Conservation (phyloP, 805 yeast genomes). For the Groenewaldozyma salmanticensis region DNA sequence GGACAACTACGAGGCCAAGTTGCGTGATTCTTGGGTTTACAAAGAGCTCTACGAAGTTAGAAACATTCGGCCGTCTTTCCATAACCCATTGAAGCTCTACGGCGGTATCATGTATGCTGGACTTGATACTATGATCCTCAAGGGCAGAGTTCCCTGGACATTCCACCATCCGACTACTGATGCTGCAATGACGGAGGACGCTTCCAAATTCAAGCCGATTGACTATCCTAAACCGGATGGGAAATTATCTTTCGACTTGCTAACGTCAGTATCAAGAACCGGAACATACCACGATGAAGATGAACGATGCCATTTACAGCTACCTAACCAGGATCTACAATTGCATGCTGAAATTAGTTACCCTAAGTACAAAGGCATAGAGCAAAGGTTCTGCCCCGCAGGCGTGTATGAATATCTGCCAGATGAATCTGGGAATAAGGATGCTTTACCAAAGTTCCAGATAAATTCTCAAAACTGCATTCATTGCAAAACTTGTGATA, state of each 20-base stretch:
- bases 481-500: conserved; percentile 97
- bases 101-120: conserved; percentile 87
- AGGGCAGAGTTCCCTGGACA: conserved; percentile 85
- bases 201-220: conserved; percentile 57
- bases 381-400: conserved; percentile 92
- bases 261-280: conserved; percentile 92
- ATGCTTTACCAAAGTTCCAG: conserved; percentile 70
- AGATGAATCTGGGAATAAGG: conserved; percentile 37
- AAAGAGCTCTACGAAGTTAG: conserved; percentile 79
- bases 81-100: conserved; percentile 57
- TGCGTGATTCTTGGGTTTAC: conserved; percentile 74
- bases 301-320: conserved; percentile 78
- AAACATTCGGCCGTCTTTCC: conserved; percentile 88
- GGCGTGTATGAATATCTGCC: conserved; percentile 93
- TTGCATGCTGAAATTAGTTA: conserved; percentile 61
- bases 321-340: conserved; percentile 30
- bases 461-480: conserved; percentile 96
- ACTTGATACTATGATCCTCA: conserved; percentile 62
- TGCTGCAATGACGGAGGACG: conserved; percentile 59
- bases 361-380: conserved; percentile 78
- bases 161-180: conserved; percentile 62
- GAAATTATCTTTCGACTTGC: conserved; percentile 77
- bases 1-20: conserved; percentile 50
- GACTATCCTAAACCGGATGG: conserved; percentile 96
- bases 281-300: conserved; percentile 95